Base-by-base conservation (phyloP, 345 rosid species). In the Melastoma malabathricum region DNA sequence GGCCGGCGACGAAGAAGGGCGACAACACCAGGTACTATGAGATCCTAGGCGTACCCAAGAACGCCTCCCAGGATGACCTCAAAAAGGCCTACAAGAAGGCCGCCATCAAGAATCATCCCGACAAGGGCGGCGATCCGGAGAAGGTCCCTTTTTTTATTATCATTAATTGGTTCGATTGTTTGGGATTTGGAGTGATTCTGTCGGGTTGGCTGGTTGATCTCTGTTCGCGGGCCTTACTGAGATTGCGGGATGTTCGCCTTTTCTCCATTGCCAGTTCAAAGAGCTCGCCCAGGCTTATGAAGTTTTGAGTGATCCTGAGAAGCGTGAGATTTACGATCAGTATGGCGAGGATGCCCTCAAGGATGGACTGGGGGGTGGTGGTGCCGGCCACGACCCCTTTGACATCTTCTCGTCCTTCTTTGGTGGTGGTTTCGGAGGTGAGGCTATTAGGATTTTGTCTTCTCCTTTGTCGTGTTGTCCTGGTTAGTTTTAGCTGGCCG, bases 71-170 rank as follows among this genome's bases (percentile, higher is more conserved):
- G 18, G 75, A 70, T 6, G 68, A 70, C 52, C 53, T 70, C 48
- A 70, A 66, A 59, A 70, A 66, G 49, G 75, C 75, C 5, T 66
- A 66, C 45, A 55, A 48, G 55, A 70, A 58, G 49, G 71, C 71
- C n/a, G 75, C 75, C 31, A 66, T 70, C 39, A 70, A 70, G 56
- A 62, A 66, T 16, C 75, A 70, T 45, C 75, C 75, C 41, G 75
- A 70, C 25, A 70, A 70, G 54, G 71, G 71, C 3, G 71, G 71
- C n/a, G 71, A 70, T 45, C 71, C 71, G 43, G 71, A 66, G 56
- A 34, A 34, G 41, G 41, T 34, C 41, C 2, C n/a, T n/a, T n/a
- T n/a, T n/a, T n/a, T n/a, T n/a, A n/a, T n/a, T n/a, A n/a, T n/a
- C n/a, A n/a, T n/a, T n/a, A n/a, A n/a, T n/a, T n/a, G n/a, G n/a